phyloP scores from a whole-genome alignment of 2,329 filamentous ascomycete genomes.

The Aspergillus sojae region DNA sequence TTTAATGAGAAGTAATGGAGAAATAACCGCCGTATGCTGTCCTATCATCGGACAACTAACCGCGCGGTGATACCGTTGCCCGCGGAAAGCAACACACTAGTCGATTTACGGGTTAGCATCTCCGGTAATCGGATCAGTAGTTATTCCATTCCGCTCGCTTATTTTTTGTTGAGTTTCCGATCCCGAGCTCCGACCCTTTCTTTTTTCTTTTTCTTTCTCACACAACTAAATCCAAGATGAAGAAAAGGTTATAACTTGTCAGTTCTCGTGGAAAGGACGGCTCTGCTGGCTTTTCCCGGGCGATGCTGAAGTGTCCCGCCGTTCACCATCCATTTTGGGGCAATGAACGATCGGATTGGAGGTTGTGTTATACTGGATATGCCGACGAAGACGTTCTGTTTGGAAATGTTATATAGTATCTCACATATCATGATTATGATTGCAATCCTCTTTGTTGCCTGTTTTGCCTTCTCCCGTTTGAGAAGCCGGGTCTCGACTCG shows the following conservation, averaged over 20 bases:
- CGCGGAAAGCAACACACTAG: slow-evolving; percentile 40
- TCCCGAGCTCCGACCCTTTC: neutral
- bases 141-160: slow-evolving; percentile 16
- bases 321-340: slow-evolving; percentile 39
- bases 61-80: slow-evolving; percentile 34
- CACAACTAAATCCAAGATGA: slow-evolving; percentile 48
- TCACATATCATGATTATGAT: neutral
- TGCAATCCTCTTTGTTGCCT: neutral
- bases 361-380: slow-evolving; percentile 24
- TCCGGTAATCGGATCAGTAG: slow-evolving; percentile 12
- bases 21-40: slow-evolving; percentile 10
- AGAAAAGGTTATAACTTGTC: slow-evolving; percentile 39
- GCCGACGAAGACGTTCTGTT: neutral
- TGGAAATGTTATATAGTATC: neutral
- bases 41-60: slow-evolving; percentile 22
- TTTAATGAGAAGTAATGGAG: slow-evolving; percentile 22
- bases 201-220: slow-evolving; percentile 36
- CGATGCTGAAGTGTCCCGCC: slow-evolving; percentile 43
- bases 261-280: slow-evolving; percentile 38
- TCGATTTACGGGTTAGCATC: slow-evolving; percentile 21
- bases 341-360: slow-evolving; percentile 41
- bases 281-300: slow-evolving; percentile 35
- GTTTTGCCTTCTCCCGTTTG: neutral
- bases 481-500: neutral
- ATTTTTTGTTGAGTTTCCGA: slow-evolving; percentile 17